Conservation (phyloP, 148 eudicot species). For the Nepenthes mirabilis region DNA sequence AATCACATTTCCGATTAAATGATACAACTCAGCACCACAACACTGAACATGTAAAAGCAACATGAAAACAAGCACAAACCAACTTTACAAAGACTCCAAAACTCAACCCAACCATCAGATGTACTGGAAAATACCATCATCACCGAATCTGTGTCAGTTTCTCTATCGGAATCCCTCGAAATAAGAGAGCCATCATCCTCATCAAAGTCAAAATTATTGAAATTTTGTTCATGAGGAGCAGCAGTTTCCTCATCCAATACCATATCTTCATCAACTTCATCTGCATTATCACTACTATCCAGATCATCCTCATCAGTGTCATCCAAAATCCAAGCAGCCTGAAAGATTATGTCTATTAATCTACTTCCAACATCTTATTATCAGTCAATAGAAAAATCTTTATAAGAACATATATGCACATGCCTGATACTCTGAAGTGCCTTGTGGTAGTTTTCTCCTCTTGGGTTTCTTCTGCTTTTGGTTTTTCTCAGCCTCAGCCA, state of each 20-base stretch:
- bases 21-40: no score
- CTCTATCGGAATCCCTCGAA: slow-evolving; percentile 54
- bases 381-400: not conserved
- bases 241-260: slow-evolving; percentile 44
- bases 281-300: slow-evolving; percentile 36
- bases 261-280: slow-evolving; percentile 61
- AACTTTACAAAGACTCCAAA: no score
- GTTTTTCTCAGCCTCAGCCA: slow-evolving; percentile 80
- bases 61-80: no score
- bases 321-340: slow-evolving; percentile 96
- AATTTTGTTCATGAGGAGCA: slow-evolving; percentile 14
- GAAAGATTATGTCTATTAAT: slow-evolving; percentile 10
- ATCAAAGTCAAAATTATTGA: slow-evolving; percentile 39
- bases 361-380: slow-evolving; percentile 1
- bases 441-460: slow-evolving; percentile 53
- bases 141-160: slow-evolving; percentile 66
- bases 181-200: slow-evolving; percentile 73
- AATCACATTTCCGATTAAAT: no score
- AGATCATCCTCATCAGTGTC: slow-evolving; percentile 59
- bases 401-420: slow-evolving; percentile 4
- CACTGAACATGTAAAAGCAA: no score
- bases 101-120: not conserved
- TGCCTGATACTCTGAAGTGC: slow-evolving; percentile 97
- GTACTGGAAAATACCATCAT: slow-evolving; percentile 52
- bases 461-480: slow-evolving; percentile 44